These are phyloP conservation scores for Claviceps capensis DNA, from an alignment of 2,329 filamentous ascomycete genomes.

Conservation along the genomic window DNA sequence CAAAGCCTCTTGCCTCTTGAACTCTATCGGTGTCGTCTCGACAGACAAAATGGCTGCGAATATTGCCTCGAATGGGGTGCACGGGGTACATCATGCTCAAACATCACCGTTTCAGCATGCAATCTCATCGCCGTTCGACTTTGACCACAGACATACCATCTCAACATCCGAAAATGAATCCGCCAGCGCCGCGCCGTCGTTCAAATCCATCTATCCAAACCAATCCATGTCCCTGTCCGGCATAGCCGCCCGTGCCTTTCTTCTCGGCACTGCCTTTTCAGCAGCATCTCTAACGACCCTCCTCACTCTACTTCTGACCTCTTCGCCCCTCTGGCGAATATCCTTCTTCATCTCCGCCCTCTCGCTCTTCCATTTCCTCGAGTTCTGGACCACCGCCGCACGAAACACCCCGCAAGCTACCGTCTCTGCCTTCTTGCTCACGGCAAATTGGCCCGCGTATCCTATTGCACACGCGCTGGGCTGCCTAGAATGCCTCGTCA, in stretches of 20 bases:
- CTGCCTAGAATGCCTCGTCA: slow-evolving; percentile 56
- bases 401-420: slow-evolving; percentile 66
- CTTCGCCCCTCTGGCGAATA: slow-evolving; percentile 43
- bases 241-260: slow-evolving; percentile 44
- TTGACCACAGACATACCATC: slow-evolving; percentile 2
- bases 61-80: not conserved
- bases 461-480: slow-evolving; percentile 69
- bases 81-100: not conserved
- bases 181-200: not conserved
- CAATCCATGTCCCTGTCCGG: slow-evolving; percentile 44
- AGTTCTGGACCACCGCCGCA: slow-evolving; percentile 80
- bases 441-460: slow-evolving; percentile 73
- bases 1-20: too few relatives aligned
- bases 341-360: slow-evolving; percentile 57
- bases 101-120: not conserved
- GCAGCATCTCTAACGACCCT: slow-evolving; percentile 19
- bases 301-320: slow-evolving; percentile 21
- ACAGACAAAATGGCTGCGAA: not conserved
- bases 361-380: slow-evolving; percentile 82
- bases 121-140: not conserved
- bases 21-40: too few relatives aligned
- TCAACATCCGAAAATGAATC: not conserved
- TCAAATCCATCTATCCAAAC: slow-evolving; percentile 22
- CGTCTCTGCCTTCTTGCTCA: slow-evolving; percentile 68
- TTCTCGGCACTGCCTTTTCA: slow-evolving; percentile 33